These are phyloP conservation scores for Ophiocordyceps unilateralis DNA, from an alignment of 2,329 filamentous ascomycete species.

Conservation along the genomic window DNA sequence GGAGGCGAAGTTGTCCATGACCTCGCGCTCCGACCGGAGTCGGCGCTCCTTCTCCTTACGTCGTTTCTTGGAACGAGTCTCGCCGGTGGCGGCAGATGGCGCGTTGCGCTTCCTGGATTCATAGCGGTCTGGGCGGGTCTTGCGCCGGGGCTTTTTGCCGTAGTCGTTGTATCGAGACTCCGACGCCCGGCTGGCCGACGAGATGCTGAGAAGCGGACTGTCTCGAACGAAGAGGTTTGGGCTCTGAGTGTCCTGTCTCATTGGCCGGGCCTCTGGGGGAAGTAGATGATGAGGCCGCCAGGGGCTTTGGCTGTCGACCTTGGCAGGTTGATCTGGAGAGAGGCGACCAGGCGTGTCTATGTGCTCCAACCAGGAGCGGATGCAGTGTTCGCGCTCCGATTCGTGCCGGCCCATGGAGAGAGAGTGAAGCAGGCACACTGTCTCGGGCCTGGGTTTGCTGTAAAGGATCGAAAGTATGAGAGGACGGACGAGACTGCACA, in stretches of 20 bases:
- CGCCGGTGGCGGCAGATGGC: neutral
- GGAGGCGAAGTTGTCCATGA: constrained; percentile 39
- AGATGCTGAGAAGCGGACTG: neutral
- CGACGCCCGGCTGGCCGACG: neutral
- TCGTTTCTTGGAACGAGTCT: constrained; percentile 1
- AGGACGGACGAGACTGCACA: no score
- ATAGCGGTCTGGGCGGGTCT: constrained; percentile 4
- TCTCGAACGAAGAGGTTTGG: constrained; percentile 1
- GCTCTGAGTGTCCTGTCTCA: neutral
- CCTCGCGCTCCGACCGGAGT: constrained; percentile 21
- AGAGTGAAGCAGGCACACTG: no score
- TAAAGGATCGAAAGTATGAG: no score
- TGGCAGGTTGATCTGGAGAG: neutral
- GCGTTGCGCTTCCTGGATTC: constrained; percentile 1
- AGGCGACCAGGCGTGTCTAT: neutral
- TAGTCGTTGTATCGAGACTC: neutral
- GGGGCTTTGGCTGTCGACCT: neutral
- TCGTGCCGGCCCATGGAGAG: neutral
- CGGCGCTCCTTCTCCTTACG: constrained; percentile 9
- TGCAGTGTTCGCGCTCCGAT: neutral
- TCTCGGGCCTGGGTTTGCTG: no score
- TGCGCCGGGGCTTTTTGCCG: constrained; percentile 1
- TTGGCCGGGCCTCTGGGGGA: neutral
- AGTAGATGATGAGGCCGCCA: constrained; percentile 1
- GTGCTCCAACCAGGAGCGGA: constrained; percentile 1